phyloP scores from a whole-genome alignment of 352 stramenopile species.

The Phytophthora cactorum region DNA sequence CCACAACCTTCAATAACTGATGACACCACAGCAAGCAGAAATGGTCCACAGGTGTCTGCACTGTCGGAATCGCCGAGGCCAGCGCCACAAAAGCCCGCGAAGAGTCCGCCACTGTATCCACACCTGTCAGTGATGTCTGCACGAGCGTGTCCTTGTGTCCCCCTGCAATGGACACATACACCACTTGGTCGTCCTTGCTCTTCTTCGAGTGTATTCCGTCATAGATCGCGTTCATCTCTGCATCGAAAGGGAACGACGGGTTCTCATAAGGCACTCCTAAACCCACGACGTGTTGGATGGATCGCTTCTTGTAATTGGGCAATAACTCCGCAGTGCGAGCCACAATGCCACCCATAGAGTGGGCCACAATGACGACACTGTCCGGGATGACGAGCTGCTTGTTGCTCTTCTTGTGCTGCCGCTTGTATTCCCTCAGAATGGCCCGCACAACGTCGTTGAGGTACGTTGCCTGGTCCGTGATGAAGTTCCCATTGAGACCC shows the following conservation, averaged over 20 bases:
- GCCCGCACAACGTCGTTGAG: slow-evolving; percentile 74
- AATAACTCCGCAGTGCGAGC: slow-evolving; percentile 65
- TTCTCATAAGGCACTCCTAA: slow-evolving; percentile 69
- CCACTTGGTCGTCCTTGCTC: slow-evolving; percentile 27
- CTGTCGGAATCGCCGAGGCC: slow-evolving; percentile 64
- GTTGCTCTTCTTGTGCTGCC: slow-evolving; percentile 42
- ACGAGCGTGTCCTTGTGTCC: slow-evolving; percentile 85
- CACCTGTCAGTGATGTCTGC: slow-evolving; percentile 48
- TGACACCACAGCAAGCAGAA: slow-evolving; percentile 88
- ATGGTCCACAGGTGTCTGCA: slow-evolving; percentile 78
- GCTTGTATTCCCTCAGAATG: slow-evolving; percentile 81
- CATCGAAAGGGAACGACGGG: slow-evolving; percentile 70
- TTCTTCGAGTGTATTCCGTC: slow-evolving; percentile 40
- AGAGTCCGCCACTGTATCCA: slow-evolving; percentile 39
- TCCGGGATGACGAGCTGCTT: slow-evolving; percentile 39
- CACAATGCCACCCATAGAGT: slow-evolving; percentile 89
- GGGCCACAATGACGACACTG: slow-evolving; percentile 78
- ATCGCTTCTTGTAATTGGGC: slow-evolving; percentile 75
- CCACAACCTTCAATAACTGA: slow-evolving; percentile 73
- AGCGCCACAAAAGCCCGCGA: slow-evolving; percentile 52
- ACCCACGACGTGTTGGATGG: slow-evolving; percentile 80
- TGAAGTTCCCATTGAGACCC: slow-evolving; percentile 69
- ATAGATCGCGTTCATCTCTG: slow-evolving; percentile 71
- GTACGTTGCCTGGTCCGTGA: slow-evolving; percentile 74
- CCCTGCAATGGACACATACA: slow-evolving; percentile 81